These are phyloP conservation scores for Eurotiales sp. DNA, from an alignment of 2,329 filamentous ascomycete species.

Conservation along the genomic window DNA sequence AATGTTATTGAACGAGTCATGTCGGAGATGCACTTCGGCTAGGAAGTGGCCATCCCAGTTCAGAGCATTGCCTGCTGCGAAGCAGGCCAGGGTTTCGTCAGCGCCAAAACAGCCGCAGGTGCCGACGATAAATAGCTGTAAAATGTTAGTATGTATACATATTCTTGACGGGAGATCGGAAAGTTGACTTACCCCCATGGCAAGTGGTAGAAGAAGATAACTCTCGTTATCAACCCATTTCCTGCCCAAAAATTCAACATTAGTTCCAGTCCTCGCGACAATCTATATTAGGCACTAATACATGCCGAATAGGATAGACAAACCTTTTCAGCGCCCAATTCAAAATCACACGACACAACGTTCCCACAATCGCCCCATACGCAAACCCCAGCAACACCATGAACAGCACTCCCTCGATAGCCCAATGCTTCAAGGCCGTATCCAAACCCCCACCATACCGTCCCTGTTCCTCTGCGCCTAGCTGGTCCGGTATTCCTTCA, in stretches of 20 bases:
- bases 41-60: constrained; percentile 63
- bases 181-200: constrained; percentile 41
- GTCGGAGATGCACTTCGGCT: constrained; percentile 51
- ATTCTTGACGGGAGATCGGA: background rate
- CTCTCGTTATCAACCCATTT: constrained; percentile 56
- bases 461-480: constrained; percentile 43
- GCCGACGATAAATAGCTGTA: constrained; percentile 56
- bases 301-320: no score
- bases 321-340: constrained; percentile 36
- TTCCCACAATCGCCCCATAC: constrained; percentile 54
- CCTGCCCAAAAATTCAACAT: constrained; percentile 24
- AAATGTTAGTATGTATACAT: background rate
- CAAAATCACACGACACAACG: constrained; percentile 45
- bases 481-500: constrained; percentile 23
- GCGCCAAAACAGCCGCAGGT: constrained; percentile 56
- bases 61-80: constrained; percentile 55
- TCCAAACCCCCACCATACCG: constrained; percentile 51
- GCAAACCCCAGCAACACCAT: constrained; percentile 52
- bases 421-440: constrained; percentile 55
- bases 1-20: constrained; percentile 59
- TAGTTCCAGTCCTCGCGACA: constrained; percentile 5
- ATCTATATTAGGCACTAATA: background rate
- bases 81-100: constrained; percentile 60
- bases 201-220: constrained; percentile 52
- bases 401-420: constrained; percentile 59